Evolutionary conservation across 129 eudicot genomes (phyloP), one percentile per base, ranked within the genome.

Genomic region (Scalesia atractyloides): DNA sequence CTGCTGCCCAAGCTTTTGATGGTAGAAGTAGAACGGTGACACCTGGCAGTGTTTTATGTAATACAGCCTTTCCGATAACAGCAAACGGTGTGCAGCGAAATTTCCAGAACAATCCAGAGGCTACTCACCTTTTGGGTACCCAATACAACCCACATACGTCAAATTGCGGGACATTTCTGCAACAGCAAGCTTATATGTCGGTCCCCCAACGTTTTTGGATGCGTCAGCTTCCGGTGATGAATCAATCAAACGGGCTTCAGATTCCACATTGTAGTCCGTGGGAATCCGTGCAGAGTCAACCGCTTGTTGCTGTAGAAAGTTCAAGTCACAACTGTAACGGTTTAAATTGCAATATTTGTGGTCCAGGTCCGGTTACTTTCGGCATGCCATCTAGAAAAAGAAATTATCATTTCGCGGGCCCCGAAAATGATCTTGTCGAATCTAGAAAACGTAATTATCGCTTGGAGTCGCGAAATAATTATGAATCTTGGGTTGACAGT

Each of bases 331-430:
- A 77, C 46, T 89, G 88, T 66, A 22, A 34, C 41, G 52, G 56
- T 68, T 20, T 73, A 13, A 39, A 33, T 37, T 84, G 88, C 69
- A 51, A 1, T 34, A 30, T 84, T 17, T 86, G 96, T 50, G 74
- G 73, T 19, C 81, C 89, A 26, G 58, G 73, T 19, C 81, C 89
- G 37, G 58, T 30, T 71, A 24, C 73, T 56, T 51, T 61, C 37
- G 52, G 7, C 16, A 47, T 54, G 26, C 69, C 49, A 39, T 70
- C 71, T 66, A 68, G 75, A 61, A 76, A 73, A 59, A 73, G 39
- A 33, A 70, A 79, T 20, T 39, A 5, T 39, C 68, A 65, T 69
- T 9, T 54, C 13, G 72, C 59, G 64, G 66, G 50, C 17, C 34
- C 75, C 48, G 19, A 8, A 37, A 60, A 70, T 48, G 60, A 33